Base-by-base conservation (phyloP, 371 early-diverging fungal genomes). In the Umbelopsis sp. region DNA sequence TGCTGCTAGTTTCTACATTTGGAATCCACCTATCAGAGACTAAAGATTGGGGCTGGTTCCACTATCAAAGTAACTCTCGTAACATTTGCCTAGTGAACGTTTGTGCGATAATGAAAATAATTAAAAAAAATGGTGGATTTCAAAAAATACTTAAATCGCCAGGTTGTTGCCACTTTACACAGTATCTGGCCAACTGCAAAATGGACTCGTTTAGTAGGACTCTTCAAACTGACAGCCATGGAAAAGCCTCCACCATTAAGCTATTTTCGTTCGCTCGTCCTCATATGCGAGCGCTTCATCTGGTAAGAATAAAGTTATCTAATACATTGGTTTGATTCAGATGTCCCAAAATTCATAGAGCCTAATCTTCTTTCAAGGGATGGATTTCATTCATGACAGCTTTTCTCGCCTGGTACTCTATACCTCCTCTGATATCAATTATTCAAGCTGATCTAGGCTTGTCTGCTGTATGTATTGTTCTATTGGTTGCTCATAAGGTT, bases 371-470 rank as follows among this genome's bases (percentile, higher is more conserved):
- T 46, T 70, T 69, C 64, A 69, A 77, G 71, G 69, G 68, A 35
- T 78, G 80, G 76, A 65, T 75, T 18, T 78, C 76, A 14, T 72
- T 78, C 14, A 69, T 53, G 62, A 72, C 77, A 11, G 76, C 80
- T 11, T 80, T 87, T 69, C 78, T 76, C 44, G 73, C 82, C 9
- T 89, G 90, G 89, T 89, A 87, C 57, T 84, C 90, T n/a, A 75
- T 86, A 50, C 76, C 86, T 37, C 88, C 89, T 10, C 72, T 88
- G 2, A 66, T 86, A 50, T 73, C 63, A 67, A 74, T 67, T 37
- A 69, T 67, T 70, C 65, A 37, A 64, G 72, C 63, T 64, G 80
- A 71, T 65, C 70, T 52, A 14, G 71, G 44, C 18, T 35, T 57
- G 29, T 16, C 57, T 12, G 72, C 71, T 4, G 53, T 37, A 41